Evolutionary conservation across 2,329 filamentous ascomycete genomes (phyloP).

Genomic region (Microdochium trichocladiopsis): DNA sequence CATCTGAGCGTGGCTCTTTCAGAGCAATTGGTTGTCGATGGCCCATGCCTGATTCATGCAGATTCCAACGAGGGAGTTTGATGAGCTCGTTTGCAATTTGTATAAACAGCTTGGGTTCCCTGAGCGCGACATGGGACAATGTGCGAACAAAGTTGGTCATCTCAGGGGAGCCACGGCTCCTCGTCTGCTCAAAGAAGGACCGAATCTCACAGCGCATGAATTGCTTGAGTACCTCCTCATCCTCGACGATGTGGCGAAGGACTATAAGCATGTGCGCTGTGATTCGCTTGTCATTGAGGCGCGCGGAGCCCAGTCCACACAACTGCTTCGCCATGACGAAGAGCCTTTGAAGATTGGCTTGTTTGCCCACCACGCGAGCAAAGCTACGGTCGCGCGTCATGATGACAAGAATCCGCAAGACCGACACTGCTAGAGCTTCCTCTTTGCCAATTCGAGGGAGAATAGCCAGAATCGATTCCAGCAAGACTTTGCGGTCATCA

Average conservation of each 20-base stretch:
- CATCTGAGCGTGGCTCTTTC: slow-evolving; percentile 26
- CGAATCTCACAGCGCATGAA: slow-evolving; percentile 89
- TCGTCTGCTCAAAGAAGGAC: slow-evolving; percentile 53
- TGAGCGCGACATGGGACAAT: slow-evolving; percentile 72
- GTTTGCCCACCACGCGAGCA: slow-evolving; percentile 73
- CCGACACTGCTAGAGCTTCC: slow-evolving; percentile 73
- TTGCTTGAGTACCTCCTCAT: slow-evolving; percentile 83
- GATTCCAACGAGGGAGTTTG: slow-evolving; percentile 58
- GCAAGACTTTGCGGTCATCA: slow-evolving; percentile 62
- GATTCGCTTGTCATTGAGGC: slow-evolving; percentile 51
- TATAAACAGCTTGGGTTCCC: slow-evolving; percentile 79
- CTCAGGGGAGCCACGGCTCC: not conserved
- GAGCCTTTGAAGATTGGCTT: slow-evolving; percentile 79
- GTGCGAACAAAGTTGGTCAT: slow-evolving; percentile 61
- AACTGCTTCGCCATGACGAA: slow-evolving; percentile 96
- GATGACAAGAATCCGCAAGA: slow-evolving; percentile 78
- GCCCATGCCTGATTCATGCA: slow-evolving; percentile 21
- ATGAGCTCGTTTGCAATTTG: slow-evolving; percentile 81
- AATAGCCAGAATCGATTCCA: slow-evolving; percentile 73
- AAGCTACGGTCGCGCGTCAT: slow-evolving; percentile 73
- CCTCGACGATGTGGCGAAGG: slow-evolving; percentile 87
- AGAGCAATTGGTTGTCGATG: slow-evolving; percentile 29
- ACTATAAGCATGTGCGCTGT: slow-evolving; percentile 70
- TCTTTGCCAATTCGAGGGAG: slow-evolving; percentile 85
- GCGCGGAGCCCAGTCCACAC: slow-evolving; percentile 68